These are phyloP conservation scores for Metschnikowia vanudenii DNA, from an alignment of 805 yeast species.

Conservation along the genomic window DNA sequence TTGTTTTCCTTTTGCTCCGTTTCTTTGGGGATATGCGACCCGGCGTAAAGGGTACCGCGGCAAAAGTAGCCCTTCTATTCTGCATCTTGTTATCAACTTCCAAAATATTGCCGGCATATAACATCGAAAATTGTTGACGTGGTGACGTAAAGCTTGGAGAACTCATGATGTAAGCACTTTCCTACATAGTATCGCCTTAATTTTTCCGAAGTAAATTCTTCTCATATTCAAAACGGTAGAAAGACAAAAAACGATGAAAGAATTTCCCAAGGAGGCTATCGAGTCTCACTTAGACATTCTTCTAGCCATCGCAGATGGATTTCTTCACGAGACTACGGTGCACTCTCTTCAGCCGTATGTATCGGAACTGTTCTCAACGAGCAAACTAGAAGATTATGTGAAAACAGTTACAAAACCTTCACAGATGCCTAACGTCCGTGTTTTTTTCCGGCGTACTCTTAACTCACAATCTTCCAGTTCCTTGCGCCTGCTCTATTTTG, in stretches of 20 bases:
- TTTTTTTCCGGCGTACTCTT: constrained; percentile 14
- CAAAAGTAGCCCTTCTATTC: too few relatives aligned
- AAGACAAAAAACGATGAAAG: constrained; percentile 3
- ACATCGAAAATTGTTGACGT: too few relatives aligned
- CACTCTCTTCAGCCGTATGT: constrained; percentile 27
- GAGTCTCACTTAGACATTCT: constrained; percentile 29
- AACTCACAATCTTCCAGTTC: constrained; percentile 21
- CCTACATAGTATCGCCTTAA: too few relatives aligned
- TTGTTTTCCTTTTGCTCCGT: too few relatives aligned
- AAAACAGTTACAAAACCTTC: constrained; percentile 26
- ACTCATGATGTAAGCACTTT: too few relatives aligned
- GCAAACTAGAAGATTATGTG: constrained; percentile 30
- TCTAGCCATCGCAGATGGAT: constrained; percentile 33
- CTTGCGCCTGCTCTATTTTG: constrained; percentile 23
- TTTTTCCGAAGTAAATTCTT: neutral
- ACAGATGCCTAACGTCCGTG: constrained; percentile 27
- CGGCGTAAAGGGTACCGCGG: too few relatives aligned
- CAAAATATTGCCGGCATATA: too few relatives aligned
- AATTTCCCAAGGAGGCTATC: constrained; percentile 16
- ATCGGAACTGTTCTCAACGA: constrained; percentile 26
- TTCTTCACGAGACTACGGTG: constrained; percentile 33
- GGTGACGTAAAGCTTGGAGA: too few relatives aligned
- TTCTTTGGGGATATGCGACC: too few relatives aligned
- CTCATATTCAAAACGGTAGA: neutral
- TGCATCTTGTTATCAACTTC: too few relatives aligned